Base-by-base conservation (phyloP, 2,329 filamentous ascomycete genomes). In the Graphiopsis chlorocephala region DNA sequence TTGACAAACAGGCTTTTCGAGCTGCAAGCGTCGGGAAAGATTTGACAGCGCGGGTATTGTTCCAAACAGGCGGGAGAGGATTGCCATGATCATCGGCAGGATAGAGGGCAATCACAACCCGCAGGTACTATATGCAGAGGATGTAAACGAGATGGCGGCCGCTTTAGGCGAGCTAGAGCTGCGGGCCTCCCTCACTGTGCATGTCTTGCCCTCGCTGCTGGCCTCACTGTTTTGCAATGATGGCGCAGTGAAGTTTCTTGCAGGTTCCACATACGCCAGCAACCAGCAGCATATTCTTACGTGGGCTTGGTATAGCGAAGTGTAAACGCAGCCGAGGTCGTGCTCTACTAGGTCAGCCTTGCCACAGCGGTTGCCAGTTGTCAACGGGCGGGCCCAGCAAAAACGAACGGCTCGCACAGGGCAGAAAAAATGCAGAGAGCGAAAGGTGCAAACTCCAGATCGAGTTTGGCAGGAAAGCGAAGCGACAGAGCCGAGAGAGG, bases 121-220 rank as follows among this genome's bases (percentile, higher is more conserved):
- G 29, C 26, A 29, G 31, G 31, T 38, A 10, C 15, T 38, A 26
- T 56, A 23, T 38, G 53, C 26, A 52, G 20, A 28, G 23, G 47
- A 23, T 38, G 53, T 38, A 52, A 28, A 28, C 47, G 47, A 52
- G 47, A 31, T 38, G 53, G 53, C 53, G 28, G 53, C 29, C 53
- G 53, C 53, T 56, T 56, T 26, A 29, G 53, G 53, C 31, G 53
- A 56, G 53, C 53, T 56, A 56, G 53, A 56, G 53, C n/a, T 56
- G 53, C 53, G 29, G 29, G 29, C 29, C 29, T 56, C 53, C 53
- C 23, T 31, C 29, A 33, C 25, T 23, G 53, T 31, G 20, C 17
- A 38, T 56, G 52, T 38, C 29, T 50, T 53, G 50, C 50, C 48
- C 48, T 52, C 15, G 25, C n/a, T 20, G 25, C n/a, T 20, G 48